phyloP scores from a whole-genome alignment of 2,329 filamentous ascomycete species.

The Trichoderma pleuroti region DNA sequence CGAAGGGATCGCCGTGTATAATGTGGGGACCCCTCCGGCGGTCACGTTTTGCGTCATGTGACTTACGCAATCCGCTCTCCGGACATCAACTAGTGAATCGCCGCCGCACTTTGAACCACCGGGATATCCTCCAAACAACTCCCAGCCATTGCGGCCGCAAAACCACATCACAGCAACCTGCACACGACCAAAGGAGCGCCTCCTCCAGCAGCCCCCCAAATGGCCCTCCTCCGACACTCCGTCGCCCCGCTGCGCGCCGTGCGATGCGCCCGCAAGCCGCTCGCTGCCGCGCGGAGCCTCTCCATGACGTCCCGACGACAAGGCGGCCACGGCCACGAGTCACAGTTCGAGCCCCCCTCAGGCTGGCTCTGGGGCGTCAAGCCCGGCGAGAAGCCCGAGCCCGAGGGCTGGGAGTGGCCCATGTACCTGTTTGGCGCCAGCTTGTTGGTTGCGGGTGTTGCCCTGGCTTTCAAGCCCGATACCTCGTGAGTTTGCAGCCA shows the following conservation, averaged over 20 bases:
- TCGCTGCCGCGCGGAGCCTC: conserved; percentile 38
- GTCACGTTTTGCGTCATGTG: conserved; percentile 11
- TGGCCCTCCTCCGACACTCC: conserved; percentile 38
- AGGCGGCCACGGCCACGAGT: conserved; percentile 52
- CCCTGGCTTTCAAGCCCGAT: conserved; percentile 96
- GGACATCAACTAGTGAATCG: conserved; percentile 8
- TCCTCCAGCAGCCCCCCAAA: conserved; percentile 25
- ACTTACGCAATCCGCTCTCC: conserved; percentile 12
- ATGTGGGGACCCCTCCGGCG: background rate
- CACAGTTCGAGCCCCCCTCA: conserved; percentile 81
- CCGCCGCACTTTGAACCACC: conserved; percentile 17
- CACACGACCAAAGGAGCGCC: conserved; percentile 11
- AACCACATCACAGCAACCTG: conserved; percentile 24
- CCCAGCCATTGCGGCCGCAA: conserved; percentile 30
- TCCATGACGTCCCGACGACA: conserved; percentile 42
- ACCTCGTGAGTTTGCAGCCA: conserved; percentile 74
- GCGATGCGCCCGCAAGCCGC: conserved; percentile 37
- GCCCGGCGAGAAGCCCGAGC: conserved; percentile 91
- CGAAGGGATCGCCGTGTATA: background rate
- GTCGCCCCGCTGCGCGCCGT: conserved; percentile 37
- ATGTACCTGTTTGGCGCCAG: conserved; percentile 83
- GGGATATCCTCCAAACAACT: background rate
- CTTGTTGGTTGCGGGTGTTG: conserved; percentile 68
- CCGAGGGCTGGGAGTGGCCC: conserved; percentile 91
- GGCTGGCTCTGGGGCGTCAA: conserved; percentile 94